These are phyloP conservation scores for Achlya hypogyna DNA, from an alignment of 352 stramenopile genomes.

Conservation along the genomic window DNA sequence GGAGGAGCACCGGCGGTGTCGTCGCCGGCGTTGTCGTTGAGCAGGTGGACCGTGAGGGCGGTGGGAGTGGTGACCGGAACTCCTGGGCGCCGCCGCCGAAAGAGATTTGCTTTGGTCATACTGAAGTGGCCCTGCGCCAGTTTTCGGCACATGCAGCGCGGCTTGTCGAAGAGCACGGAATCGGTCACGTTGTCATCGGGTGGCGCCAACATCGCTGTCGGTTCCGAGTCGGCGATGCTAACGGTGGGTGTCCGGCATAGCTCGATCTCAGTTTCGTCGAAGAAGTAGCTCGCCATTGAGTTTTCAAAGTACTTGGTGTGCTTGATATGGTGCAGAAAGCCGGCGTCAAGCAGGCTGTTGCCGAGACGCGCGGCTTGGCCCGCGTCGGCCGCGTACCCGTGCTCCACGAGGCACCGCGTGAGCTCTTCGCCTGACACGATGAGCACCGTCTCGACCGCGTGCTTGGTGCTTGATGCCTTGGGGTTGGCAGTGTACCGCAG, in stretches of 20 bases:
- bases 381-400: conserved; percentile 33
- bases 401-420: conserved; percentile 32
- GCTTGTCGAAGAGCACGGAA: neutral
- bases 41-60: neutral
- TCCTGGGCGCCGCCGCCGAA: neutral
- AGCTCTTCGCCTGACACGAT: conserved; percentile 38
- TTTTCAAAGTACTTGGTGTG: conserved; percentile 44
- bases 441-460: neutral
- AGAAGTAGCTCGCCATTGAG: conserved; percentile 26
- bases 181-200: neutral
- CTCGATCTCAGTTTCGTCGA: conserved; percentile 4
- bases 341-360: conserved; percentile 53
- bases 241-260: neutral
- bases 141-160: conserved; percentile 1
- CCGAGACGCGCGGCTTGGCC: conserved; percentile 40
- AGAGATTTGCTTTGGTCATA: neutral
- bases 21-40: conserved; percentile 4
- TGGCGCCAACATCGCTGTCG: neutral
- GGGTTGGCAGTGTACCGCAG: neutral
- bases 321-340: conserved; percentile 47
- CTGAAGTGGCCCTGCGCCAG: conserved; percentile 4
- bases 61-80: neutral
- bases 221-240: neutral
- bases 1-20: neutral
- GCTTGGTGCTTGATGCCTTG: neutral